Conservation (phyloP, 345 rosid genomes). For the Adansonia digitata region DNA sequence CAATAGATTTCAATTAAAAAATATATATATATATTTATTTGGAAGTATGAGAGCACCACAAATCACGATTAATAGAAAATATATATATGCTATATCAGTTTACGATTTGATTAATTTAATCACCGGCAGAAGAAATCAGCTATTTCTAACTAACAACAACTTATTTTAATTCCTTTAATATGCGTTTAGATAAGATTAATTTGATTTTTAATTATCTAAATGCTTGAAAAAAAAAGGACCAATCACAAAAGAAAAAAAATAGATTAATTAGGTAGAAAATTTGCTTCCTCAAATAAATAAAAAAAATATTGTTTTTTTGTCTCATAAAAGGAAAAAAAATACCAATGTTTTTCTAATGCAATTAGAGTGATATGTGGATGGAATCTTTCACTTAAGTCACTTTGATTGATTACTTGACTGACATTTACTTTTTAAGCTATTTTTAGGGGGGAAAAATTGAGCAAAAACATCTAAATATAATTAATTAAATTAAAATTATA, state of each 20-base stretch:
- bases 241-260: not conserved
- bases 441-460: too few relatives aligned
- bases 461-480: too few relatives aligned
- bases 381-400: not conserved
- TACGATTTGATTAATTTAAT: conserved; percentile 6
- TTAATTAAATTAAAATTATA: too few relatives aligned
- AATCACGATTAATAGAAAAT: not conserved
- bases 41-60: not conserved
- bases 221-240: too few relatives aligned
- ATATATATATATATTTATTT: not conserved
- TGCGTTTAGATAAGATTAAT: not conserved
- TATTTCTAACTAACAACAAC: not conserved
- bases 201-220: not conserved
- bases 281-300: not conserved
- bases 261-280: not conserved
- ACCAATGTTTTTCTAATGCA: not conserved
- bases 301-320: not conserved
- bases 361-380: not conserved
- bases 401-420: not conserved
- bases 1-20: too few relatives aligned
- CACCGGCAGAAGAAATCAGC: not conserved
- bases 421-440: too few relatives aligned
- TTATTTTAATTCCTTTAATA: not conserved
- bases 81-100: not conserved
- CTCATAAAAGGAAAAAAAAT: not conserved